Evolutionary conservation across 2,329 filamentous ascomycete species (phyloP).

Genomic region (Ampelomyces quisqualis): DNA sequence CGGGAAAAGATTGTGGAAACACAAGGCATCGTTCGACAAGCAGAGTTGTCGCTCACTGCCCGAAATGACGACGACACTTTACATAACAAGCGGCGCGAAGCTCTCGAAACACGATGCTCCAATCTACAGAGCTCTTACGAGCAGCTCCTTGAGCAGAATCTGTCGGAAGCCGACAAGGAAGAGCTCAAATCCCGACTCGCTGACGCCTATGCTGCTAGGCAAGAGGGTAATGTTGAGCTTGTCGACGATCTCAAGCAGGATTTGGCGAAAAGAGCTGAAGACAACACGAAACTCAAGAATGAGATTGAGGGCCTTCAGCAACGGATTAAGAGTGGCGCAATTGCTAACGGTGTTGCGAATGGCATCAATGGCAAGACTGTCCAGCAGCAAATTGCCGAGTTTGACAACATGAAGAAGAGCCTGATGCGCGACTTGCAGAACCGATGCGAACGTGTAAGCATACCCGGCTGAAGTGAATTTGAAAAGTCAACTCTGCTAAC

Average conservation of each 20-base stretch:
- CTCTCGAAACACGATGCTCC: slow-evolving; percentile 74
- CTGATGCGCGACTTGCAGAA: slow-evolving; percentile 98
- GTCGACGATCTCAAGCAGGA: slow-evolving; percentile 76
- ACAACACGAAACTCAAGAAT: slow-evolving; percentile 77
- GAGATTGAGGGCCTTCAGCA: slow-evolving; percentile 79
- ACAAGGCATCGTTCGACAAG: slow-evolving; percentile 88
- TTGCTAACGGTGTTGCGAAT: slow-evolving; percentile 59
- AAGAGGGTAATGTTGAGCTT: slow-evolving; percentile 70
- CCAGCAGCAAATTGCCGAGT: slow-evolving; percentile 97
- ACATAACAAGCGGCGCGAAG: slow-evolving; percentile 64
- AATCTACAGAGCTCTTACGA: slow-evolving; percentile 81
- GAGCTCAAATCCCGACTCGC: slow-evolving; percentile 80
- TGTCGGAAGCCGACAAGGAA: slow-evolving; percentile 75
- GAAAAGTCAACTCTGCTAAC: slow-evolving; percentile 20
- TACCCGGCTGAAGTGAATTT: slow-evolving; percentile 7
- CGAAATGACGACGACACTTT: slow-evolving; percentile 63
- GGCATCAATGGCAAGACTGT: slow-evolving; percentile 81
- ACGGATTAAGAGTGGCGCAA: slow-evolving; percentile 65
- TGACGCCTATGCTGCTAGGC: slow-evolving; percentile 72
- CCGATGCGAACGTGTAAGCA: slow-evolving; percentile 79
- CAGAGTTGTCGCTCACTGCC: slow-evolving; percentile 81
- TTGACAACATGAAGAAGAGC: slow-evolving; percentile 99
- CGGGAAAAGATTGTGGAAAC: slow-evolving; percentile 80
- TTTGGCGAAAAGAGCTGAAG: slow-evolving; percentile 72
- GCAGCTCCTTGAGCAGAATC: slow-evolving; percentile 74